Base-by-base conservation (phyloP, 2,329 filamentous ascomycete species). In the Talaromyces sp. region DNA sequence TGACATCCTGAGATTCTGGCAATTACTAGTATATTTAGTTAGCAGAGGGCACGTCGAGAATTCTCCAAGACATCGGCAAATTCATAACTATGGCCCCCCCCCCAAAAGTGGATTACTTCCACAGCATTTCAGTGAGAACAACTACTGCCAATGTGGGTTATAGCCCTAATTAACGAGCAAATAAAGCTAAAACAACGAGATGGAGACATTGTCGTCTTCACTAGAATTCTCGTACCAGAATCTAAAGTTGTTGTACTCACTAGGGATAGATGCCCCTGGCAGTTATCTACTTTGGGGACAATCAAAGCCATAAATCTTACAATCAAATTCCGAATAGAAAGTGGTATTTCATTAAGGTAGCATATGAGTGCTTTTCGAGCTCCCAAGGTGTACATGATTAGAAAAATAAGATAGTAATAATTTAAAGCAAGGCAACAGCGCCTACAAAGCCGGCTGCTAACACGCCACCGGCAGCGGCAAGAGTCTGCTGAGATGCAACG, bases 371-470 rank as follows among this genome's bases (percentile, higher is more conserved):
- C 13, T 35, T 35, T 38, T 38, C 32, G 14, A 17, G 17, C 3
- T 17, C 13, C 32, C 32, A 17, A 17, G 35, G 6, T 38, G 35
- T 38, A 38, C 35, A 38, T 17, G 14, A 17, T n/a, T n/a, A n/a
- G n/a, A n/a, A n/a, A n/a, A 7, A 38, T n/a, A n/a, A 13, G 7
- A 13, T 2, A 17, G 14, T 38, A 7, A 2, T 38, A 38, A 46
- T 35, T 58, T 26, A 58, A 31, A 58, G 51, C 27, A 59, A 17
- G 5, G 51, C 58, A 29, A 41, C 51, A 55, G 49, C 51, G 14
- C 58, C 58, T 41, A 55, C 35, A 55, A 59, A 17, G 32, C 58
- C 58, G 32, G 58, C 58, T 19, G 58, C 58, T 10, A 58, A n/a
- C 24, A 50, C 8, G 38, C 50, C 52, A 55, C 58, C 58, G 1